Evolutionary conservation across 1,284 basidiomycete species (phyloP).

Genomic region (Porogramme epimiltina): DNA sequence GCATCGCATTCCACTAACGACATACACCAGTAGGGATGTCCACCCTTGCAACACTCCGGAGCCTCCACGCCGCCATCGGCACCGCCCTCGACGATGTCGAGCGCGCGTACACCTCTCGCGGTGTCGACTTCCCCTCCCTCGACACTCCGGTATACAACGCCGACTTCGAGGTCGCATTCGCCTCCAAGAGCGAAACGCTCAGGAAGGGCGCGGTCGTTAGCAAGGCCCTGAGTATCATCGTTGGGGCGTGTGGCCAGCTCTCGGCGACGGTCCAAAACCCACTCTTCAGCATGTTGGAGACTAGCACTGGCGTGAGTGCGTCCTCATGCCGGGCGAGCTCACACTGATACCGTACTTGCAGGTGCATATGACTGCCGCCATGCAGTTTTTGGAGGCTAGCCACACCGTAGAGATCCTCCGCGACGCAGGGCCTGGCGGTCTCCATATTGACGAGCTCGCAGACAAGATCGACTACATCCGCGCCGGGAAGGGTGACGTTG

Average conservation of each 20-base stretch:
- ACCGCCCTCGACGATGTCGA: constrained; percentile 57
- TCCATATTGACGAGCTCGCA: constrained; percentile 60
- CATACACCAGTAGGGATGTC: constrained; percentile 34
- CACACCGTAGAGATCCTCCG: constrained; percentile 68
- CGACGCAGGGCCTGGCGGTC: constrained; percentile 54
- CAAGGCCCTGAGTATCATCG: constrained; percentile 58
- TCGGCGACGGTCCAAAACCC: constrained; percentile 61
- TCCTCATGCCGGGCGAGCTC: neutral
- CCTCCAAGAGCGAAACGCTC: constrained; percentile 44
- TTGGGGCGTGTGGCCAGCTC: constrained; percentile 69
- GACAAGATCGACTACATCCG: constrained; percentile 13
- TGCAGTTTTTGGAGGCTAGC: constrained; percentile 66
- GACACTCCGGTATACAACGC: constrained; percentile 47
- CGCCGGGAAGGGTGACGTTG: constrained; percentile 1
- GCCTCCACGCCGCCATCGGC: constrained; percentile 65
- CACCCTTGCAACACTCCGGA: constrained; percentile 58
- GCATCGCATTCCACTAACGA: neutral
- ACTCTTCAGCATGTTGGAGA: constrained; percentile 62
- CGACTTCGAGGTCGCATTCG: constrained; percentile 19
- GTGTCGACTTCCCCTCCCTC: constrained; percentile 62
- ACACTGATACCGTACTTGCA: constrained; percentile 26
- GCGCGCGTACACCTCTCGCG: neutral
- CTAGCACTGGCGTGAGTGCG: constrained; percentile 57
- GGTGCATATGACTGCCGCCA: constrained; percentile 69
- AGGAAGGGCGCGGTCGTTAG: constrained; percentile 56